Evolutionary conservation across 805 yeast genomes (phyloP).

Genomic region (Lipomyces sp.): DNA sequence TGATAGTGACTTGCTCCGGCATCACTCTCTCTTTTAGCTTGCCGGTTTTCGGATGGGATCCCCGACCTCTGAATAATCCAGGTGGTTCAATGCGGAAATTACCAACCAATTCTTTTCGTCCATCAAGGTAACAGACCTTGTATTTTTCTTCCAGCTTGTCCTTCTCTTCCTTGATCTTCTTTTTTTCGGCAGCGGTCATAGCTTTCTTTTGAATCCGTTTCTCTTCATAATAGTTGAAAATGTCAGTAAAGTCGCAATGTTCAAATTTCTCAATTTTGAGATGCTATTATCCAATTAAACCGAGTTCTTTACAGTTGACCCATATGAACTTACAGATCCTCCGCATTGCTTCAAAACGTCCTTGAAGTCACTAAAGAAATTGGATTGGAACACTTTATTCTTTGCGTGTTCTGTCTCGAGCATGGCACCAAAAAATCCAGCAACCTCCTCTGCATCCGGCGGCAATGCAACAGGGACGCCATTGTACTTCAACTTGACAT

Average conservation of each 20-base stretch:
- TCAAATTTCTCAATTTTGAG: constrained; percentile 61
- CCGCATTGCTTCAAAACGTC: constrained; percentile 71
- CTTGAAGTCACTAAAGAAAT: constrained; percentile 80
- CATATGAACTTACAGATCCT: constrained; percentile 54
- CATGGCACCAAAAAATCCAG: constrained; percentile 92
- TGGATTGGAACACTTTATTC: constrained; percentile 82
- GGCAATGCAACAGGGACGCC: constrained; percentile 78
- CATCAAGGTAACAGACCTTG: constrained; percentile 80
- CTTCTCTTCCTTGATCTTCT: constrained; percentile 68
- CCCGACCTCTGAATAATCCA: constrained; percentile 93
- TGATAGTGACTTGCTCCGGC: constrained; percentile 89
- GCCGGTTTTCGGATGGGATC: constrained; percentile 96
- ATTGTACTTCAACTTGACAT: constrained; percentile 75
- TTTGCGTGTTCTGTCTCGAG: constrained; percentile 85
- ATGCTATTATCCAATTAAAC: constrained; percentile 7
- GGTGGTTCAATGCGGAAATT: constrained; percentile 96
- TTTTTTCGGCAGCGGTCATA: constrained; percentile 74
- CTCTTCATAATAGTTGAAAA: constrained; percentile 71
- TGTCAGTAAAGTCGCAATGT: constrained; percentile 77
- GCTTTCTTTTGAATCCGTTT: constrained; percentile 73
- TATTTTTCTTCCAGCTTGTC: constrained; percentile 79
- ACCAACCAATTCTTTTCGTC: constrained; percentile 89
- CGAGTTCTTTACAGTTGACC: neutral
- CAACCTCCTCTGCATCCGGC: constrained; percentile 89
- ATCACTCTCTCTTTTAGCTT: constrained; percentile 80